Percentiles rank a stretch among this genome's conserved stretches.
phyloP scores from a whole-genome alignment of 139 green algal species.

The Chlamydomonas incerta region DNA sequence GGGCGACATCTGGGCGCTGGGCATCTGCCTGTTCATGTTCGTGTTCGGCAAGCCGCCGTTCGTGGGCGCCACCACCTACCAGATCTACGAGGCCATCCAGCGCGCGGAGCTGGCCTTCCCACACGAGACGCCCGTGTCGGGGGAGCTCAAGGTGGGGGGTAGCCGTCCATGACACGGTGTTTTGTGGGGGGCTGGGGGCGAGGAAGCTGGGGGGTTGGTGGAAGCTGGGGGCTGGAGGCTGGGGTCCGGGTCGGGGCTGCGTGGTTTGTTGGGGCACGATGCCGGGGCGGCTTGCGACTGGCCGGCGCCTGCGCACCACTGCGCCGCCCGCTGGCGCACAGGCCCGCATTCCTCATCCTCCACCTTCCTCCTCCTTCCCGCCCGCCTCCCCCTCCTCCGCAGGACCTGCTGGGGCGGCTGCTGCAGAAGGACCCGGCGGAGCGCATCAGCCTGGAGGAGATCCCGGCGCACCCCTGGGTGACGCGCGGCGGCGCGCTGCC shows the following conservation, averaged over 20 bases:
- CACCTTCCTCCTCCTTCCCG: too few species aligned
- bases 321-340: too few species aligned
- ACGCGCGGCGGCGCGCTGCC: slow-evolving; percentile 42
- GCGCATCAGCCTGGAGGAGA: slow-evolving; percentile 68
- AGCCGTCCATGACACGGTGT: too few species aligned
- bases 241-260: too few species aligned
- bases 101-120: slow-evolving; percentile 18
- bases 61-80: slow-evolving; percentile 36
- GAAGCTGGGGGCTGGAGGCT: too few species aligned
- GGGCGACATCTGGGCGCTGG: slow-evolving; percentile 86
- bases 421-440: slow-evolving; percentile 79
- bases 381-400: too few species aligned
- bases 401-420: slow-evolving; percentile 74
- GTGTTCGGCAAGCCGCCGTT: slow-evolving; percentile 75
- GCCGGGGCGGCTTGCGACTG: too few species aligned
- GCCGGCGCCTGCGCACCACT: too few species aligned
- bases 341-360: too few species aligned
- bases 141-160: slow-evolving; percentile 21
- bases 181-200: too few species aligned
- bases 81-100: slow-evolving; percentile 45
- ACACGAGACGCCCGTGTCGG: neutral
- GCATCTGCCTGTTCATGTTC: slow-evolving; percentile 85
- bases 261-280: too few species aligned
- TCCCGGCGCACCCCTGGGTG: slow-evolving; percentile 45
- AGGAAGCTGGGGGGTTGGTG: too few species aligned